A percentile compares a stretch with the other conserved stretches of the same genome.
Evolutionary conservation across 2,329 filamentous ascomycete genomes (phyloP).

Genomic region (Triangularia verruculosa): DNA sequence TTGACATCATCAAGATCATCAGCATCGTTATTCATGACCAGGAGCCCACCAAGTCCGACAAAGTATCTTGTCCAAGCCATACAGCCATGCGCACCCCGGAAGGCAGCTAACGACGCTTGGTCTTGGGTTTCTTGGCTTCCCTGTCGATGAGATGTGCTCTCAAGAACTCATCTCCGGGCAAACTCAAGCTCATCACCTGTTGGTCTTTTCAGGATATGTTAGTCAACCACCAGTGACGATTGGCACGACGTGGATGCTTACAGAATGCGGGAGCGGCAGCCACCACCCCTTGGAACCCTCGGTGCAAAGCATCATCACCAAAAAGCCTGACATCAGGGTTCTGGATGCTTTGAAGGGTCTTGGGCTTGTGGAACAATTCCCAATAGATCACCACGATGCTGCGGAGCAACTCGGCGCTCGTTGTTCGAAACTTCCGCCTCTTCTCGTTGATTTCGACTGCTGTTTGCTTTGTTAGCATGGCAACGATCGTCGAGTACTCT

Average conservation of each 20-base stretch:
- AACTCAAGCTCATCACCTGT: conserved; percentile 11
- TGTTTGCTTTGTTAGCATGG: conserved; percentile 15
- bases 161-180: conserved; percentile 17
- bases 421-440: conserved; percentile 19
- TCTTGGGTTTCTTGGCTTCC: conserved; percentile 3
- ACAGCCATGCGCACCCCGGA: background rate
- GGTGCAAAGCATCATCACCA: conserved; percentile 4
- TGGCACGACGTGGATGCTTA: conserved; percentile 14
- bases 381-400: conserved; percentile 25
- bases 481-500: background rate
- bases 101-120: background rate
- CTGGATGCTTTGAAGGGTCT: conserved; percentile 12
- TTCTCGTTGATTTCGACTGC: conserved; percentile 15
- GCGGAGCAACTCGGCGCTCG: conserved; percentile 20
- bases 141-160: conserved; percentile 10
- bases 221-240: background rate
- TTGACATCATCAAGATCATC: background rate
- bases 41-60: background rate
- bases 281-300: conserved; percentile 12
- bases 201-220: conserved; percentile 11
- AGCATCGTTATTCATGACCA: background rate
- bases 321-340: conserved; percentile 12
- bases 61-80: background rate
- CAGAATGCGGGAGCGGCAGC: conserved; percentile 18
- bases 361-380: conserved; percentile 22